Percentiles rank a stretch among this genome's conserved stretches.
Evolutionary conservation across 2,329 filamentous ascomycete genomes (phyloP).

Genomic region (Apiospora sp.): DNA sequence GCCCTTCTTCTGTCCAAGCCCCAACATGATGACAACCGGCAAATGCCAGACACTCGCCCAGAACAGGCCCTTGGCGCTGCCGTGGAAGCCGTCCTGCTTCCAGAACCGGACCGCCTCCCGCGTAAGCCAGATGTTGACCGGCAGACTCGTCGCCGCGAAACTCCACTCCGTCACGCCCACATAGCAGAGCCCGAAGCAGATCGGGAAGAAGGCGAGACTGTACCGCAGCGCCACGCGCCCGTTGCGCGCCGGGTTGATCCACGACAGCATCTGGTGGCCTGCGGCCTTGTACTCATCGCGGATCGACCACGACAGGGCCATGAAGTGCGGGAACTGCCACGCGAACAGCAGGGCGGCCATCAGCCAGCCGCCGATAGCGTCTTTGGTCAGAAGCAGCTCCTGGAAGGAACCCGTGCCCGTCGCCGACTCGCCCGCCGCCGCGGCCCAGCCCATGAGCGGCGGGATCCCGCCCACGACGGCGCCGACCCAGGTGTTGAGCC

Average conservation of each 20-base stretch:
- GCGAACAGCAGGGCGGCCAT: constrained; percentile 85
- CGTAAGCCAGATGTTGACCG: constrained; percentile 87
- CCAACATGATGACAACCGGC: constrained; percentile 86
- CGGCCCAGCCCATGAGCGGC: constrained; percentile 97
- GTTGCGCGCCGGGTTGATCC: constrained; percentile 87
- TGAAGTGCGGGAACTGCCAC: constrained; percentile 99
- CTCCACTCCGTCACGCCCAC: constrained; percentile 84
- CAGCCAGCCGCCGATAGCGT: constrained; percentile 84
- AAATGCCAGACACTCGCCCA: constrained; percentile 99
- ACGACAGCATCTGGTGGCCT: constrained; percentile 78
- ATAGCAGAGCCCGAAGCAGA: constrained; percentile 83
- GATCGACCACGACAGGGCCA: constrained; percentile 88
- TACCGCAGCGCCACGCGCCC: constrained; percentile 89
- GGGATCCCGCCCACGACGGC: constrained; percentile 93
- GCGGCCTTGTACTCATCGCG: constrained; percentile 84
- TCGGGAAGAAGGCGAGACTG: constrained; percentile 82
- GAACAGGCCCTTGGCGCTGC: constrained; percentile 84
- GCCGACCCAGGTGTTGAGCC: constrained; percentile 93
- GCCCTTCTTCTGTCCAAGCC: constrained; percentile 92
- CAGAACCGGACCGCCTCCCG: constrained; percentile 84
- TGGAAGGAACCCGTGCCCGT: constrained; percentile 77
- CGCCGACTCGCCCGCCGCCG: constrained; percentile 87
- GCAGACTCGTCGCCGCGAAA: constrained; percentile 81
- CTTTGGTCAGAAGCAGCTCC: constrained; percentile 74
- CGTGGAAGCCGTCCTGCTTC: constrained; percentile 77